These are phyloP conservation scores for Rhizophagus sp. DNA, from an alignment of 192 early-diverging fungal genomes.

Conservation along the genomic window DNA sequence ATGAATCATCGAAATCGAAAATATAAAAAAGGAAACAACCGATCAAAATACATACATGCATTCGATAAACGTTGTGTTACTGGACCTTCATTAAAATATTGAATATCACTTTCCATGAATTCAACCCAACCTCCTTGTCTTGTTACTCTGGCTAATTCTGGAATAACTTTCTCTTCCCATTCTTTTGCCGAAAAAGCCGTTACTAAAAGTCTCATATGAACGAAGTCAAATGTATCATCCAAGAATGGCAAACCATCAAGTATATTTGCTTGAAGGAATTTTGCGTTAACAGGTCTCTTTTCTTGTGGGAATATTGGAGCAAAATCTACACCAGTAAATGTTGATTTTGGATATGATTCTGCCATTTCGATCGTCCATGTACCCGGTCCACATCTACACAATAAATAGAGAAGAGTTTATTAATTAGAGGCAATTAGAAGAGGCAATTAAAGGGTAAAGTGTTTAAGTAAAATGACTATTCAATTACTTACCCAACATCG, in stretches of 20 bases:
- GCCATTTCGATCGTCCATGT: constrained; percentile 46
- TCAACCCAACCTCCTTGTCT: constrained; percentile 31
- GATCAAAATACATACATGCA: constrained; percentile 9
- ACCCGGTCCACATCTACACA: constrained; percentile 37
- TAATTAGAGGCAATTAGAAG: not conserved
- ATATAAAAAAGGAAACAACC: no score
- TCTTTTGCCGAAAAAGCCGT: not conserved
- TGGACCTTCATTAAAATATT: constrained; percentile 18
- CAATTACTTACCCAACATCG: constrained; percentile 24
- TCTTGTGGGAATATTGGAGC: constrained; percentile 29
- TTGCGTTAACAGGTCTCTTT: constrained; percentile 14
- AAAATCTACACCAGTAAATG: constrained; percentile 41
- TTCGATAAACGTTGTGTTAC: not conserved
- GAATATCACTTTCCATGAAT: constrained; percentile 28
- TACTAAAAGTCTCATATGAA: constrained; percentile 27
- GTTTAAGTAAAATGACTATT: no score
- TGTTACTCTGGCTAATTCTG: constrained; percentile 25
- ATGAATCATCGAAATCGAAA: no score
- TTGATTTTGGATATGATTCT: constrained; percentile 30
- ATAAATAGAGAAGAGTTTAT: not conserved
- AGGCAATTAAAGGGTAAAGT: no score
- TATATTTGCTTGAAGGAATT: constrained; percentile 25
- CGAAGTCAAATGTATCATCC: constrained; percentile 35
- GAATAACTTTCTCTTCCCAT: constrained; percentile 24
- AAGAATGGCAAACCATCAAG: constrained; percentile 28